phyloP scores from a whole-genome alignment of 73 alveolate genomes.

The Paramecium octaurelia region DNA sequence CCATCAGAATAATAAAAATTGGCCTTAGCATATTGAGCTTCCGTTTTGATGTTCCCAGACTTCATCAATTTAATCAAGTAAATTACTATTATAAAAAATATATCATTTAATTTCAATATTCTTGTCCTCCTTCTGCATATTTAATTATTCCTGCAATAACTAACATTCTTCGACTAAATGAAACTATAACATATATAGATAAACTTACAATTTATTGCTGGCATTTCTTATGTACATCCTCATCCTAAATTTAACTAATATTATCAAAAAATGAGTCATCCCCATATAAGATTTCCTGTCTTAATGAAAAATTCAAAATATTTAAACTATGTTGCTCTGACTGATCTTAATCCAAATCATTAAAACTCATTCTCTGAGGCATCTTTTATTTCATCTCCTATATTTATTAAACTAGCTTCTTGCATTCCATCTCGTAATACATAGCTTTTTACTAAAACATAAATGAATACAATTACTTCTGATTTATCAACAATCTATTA shows the following conservation, averaged over 20 bases:
- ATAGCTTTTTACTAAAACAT: slow-evolving; percentile 15
- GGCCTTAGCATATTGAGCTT: neutral
- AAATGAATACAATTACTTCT: neutral
- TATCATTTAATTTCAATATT: neutral
- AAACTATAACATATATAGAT: neutral
- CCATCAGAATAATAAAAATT: slow-evolving; percentile 4
- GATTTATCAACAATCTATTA: slow-evolving; percentile 29
- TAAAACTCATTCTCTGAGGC: neutral
- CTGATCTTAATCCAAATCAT: neutral
- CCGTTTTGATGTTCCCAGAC: neutral
- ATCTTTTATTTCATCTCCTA: neutral
- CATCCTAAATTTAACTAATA: neutral
- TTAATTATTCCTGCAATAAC: neutral
- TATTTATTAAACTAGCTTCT: neutral
- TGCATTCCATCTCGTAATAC: slow-evolving; percentile 22
- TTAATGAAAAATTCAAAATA: neutral
- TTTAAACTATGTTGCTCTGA: slow-evolving; percentile 16
- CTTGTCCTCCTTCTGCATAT: neutral
- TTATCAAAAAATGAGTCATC: slow-evolving; percentile 12
- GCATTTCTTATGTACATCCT: neutral
- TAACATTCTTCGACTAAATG: neutral
- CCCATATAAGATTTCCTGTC: slow-evolving; percentile 30
- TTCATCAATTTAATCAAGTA: neutral
- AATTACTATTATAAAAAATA: neutral
- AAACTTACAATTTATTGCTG: neutral